Conservation (phyloP, 2,329 filamentous ascomycete genomes). For the Microsporum canis region DNA sequence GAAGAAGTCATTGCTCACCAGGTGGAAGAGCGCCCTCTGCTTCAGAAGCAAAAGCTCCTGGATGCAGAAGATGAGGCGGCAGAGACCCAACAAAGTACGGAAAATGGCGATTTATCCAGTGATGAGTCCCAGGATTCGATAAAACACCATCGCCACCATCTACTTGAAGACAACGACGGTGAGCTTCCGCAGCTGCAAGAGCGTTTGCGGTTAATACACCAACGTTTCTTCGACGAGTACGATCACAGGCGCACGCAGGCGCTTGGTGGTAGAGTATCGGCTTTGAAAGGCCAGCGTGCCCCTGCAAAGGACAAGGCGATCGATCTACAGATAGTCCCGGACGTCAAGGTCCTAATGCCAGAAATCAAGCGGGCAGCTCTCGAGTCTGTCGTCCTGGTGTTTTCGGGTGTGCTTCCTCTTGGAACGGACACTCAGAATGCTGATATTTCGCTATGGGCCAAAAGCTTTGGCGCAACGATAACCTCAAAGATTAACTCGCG, state of each 20-base stretch:
- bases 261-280: slow-evolving; percentile 38
- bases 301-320: slow-evolving; percentile 32
- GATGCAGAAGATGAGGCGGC: slow-evolving; percentile 69
- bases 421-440: slow-evolving; percentile 67
- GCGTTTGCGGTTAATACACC: slow-evolving; percentile 64
- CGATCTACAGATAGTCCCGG: slow-evolving; percentile 57
- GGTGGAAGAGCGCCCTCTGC: slow-evolving; percentile 71
- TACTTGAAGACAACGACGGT: slow-evolving; percentile 77
- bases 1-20: slow-evolving; percentile 81
- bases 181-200: slow-evolving; percentile 68
- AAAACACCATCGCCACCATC: slow-evolving; percentile 50
- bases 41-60: slow-evolving; percentile 85
- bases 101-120: slow-evolving; percentile 35
- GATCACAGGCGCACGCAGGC: slow-evolving; percentile 43
- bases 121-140: slow-evolving; percentile 30
- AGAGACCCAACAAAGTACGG: slow-evolving; percentile 34
- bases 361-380: slow-evolving; percentile 68
- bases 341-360: slow-evolving; percentile 76
- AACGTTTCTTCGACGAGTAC: slow-evolving; percentile 72
- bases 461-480: slow-evolving; percentile 64
- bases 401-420: slow-evolving; percentile 81
- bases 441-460: slow-evolving; percentile 78
- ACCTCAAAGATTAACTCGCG: slow-evolving; percentile 35
- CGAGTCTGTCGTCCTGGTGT: slow-evolving; percentile 63
- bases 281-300: slow-evolving; percentile 40